phyloP scores from a whole-genome alignment of 1,284 basidiomycete genomes.

The Afroboletus lepidellus region DNA sequence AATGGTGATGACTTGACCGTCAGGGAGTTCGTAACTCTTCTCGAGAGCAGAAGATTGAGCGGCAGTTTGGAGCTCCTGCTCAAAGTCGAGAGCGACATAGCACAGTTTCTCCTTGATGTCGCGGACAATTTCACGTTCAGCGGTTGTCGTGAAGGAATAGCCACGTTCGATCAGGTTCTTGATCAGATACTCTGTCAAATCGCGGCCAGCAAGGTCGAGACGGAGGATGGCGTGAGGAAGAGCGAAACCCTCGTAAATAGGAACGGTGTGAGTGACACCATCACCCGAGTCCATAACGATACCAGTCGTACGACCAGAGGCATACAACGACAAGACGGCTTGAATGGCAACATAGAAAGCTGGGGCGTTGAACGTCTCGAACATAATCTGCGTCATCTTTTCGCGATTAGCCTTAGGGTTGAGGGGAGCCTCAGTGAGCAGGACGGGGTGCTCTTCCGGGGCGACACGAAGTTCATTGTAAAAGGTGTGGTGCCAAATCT shows the following conservation, averaged over 20 bases:
- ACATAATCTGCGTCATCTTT: constrained; percentile 97
- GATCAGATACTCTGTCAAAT: constrained; percentile 90
- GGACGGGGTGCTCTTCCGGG: constrained; percentile 85
- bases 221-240: constrained; percentile 93
- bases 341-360: constrained; percentile 91
- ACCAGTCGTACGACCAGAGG: constrained; percentile 86
- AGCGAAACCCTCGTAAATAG: constrained; percentile 91
- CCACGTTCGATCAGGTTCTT: constrained; percentile 95
- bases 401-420: constrained; percentile 92
- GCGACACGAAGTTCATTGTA: constrained; percentile 81
- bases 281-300: constrained; percentile 91
- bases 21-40: constrained; percentile 95
- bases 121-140: constrained; percentile 94
- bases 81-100: constrained; percentile 96
- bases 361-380: constrained; percentile 90
- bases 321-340: constrained; percentile 87
- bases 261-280: constrained; percentile 89
- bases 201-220: constrained; percentile 94
- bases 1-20: constrained; percentile 96
- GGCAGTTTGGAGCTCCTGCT: constrained; percentile 93
- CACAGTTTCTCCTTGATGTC: constrained; percentile 99
- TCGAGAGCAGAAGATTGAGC: constrained; percentile 89
- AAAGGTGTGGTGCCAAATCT: constrained; percentile 89
- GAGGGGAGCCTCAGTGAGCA: constrained; percentile 84
- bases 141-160: constrained; percentile 92